These are phyloP conservation scores for Yarrowia divulgata DNA, from an alignment of 805 yeast genomes.

Conservation along the genomic window DNA sequence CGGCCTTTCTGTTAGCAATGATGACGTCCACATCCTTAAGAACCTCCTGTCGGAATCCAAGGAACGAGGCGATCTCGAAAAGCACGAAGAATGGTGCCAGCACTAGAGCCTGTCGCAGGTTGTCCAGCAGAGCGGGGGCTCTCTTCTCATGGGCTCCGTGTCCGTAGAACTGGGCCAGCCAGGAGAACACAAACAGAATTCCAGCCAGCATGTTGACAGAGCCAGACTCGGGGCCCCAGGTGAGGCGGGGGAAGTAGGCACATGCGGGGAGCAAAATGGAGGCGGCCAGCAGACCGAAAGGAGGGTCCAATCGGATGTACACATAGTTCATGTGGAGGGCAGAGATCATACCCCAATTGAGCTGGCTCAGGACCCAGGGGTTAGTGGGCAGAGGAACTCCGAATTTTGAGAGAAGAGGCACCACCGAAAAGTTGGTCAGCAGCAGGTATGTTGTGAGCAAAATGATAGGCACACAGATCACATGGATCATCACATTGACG, in stretches of 20 bases:
- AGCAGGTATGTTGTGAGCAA: slow-evolving; percentile 61
- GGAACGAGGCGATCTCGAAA: slow-evolving; percentile 72
- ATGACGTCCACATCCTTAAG: slow-evolving; percentile 58
- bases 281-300: slow-evolving; percentile 58
- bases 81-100: slow-evolving; percentile 90
- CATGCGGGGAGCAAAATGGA: slow-evolving; percentile 51
- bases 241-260: slow-evolving; percentile 47
- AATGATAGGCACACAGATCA: slow-evolving; percentile 81
- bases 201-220: slow-evolving; percentile 49
- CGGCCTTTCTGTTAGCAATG: slow-evolving; percentile 50
- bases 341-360: slow-evolving; percentile 58
- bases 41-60: slow-evolving; percentile 67
- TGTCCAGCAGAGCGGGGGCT: slow-evolving; percentile 88
- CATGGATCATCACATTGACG: slow-evolving; percentile 76
- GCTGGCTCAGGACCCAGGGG: slow-evolving; percentile 43
- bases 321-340: slow-evolving; percentile 61
- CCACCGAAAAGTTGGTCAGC: slow-evolving; percentile 48
- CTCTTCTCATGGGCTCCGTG: slow-evolving; percentile 82
- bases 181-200: slow-evolving; percentile 60
- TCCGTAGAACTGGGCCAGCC: slow-evolving; percentile 88
- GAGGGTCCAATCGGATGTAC: slow-evolving; percentile 65
- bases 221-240: slow-evolving; percentile 47
- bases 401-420: slow-evolving; percentile 41
- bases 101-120: slow-evolving; percentile 81
- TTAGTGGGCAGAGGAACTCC: slow-evolving; percentile 37